Conservation (phyloP, 1,284 basidiomycete species). For the Ceratobasidium sp. region DNA sequence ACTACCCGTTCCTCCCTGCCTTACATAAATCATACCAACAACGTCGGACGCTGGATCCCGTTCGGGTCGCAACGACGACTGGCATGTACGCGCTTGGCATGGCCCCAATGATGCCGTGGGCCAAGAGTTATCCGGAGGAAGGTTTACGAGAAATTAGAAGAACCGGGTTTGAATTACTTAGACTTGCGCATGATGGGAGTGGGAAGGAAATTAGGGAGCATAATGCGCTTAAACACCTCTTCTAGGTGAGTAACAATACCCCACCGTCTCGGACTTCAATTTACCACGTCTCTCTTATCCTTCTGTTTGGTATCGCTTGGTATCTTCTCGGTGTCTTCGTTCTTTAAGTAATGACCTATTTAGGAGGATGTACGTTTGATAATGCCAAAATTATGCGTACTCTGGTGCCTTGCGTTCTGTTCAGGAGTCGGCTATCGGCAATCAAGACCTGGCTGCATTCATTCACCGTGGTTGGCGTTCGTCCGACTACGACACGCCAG, state of each 20-base stretch:
- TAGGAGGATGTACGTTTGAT: too few species aligned
- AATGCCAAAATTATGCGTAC: too few species aligned
- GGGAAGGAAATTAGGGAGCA: neutral
- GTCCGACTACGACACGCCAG: too few species aligned
- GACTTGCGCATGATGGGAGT: neutral
- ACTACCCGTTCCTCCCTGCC: constrained; percentile 8
- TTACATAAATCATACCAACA: neutral
- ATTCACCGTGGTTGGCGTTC: too few species aligned
- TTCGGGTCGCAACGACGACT: neutral
- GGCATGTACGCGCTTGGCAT: neutral
- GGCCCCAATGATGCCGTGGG: neutral
- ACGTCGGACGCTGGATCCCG: neutral
- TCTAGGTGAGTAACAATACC: neutral
- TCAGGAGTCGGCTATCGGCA: too few species aligned
- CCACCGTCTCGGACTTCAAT: too few species aligned
- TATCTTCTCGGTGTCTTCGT: too few species aligned
- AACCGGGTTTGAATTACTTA: neutral
- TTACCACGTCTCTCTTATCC: too few species aligned
- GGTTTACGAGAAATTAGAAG: neutral
- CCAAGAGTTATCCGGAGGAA: neutral
- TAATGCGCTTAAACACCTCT: neutral
- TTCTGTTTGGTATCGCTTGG: too few species aligned
- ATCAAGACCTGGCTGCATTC: too few species aligned
- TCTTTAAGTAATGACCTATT: too few species aligned
- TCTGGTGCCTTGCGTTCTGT: too few species aligned